Evolutionary conservation across 177 flowering plant genomes (phyloP), one percentile per base, ranked within the genome.

Genomic region (Telopea speciosissima): DNA sequence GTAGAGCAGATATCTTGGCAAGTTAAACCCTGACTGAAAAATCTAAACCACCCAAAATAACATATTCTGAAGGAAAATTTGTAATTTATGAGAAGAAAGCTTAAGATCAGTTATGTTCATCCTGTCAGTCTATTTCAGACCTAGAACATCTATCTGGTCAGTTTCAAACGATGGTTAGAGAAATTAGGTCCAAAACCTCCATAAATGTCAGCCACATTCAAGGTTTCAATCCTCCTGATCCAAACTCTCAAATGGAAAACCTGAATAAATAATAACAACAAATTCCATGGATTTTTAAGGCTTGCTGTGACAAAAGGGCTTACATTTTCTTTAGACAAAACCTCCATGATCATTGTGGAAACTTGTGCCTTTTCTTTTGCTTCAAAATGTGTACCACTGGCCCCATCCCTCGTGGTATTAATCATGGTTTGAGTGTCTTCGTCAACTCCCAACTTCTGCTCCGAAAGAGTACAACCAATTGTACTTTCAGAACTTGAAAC

Each of bases 251-350:
- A 16, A 31, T 52, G 45, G 12, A 36, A 60, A 19, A n/a, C 22
- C 31, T 56, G 56, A 40, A 58, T 22, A 65, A 59, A 59, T 60
- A 49, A 11, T 17, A 60, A 33, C 1, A 22, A 8, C 22, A 65
- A 44, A 58, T 9, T 19, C 3, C 6, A 12, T 17, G 58, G 5
- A 31, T 13, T 13, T 61, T 2, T 49, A 49, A 26, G 63, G 42
- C 76, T 75, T 70, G 73, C 79, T 60, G 54, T 36, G 60, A 60
- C 44, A 44, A 44, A 33, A 28, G 68, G 61, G 59, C 58, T 28
- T 45, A 52, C 42, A 68, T 67, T 65, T 61, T 72, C 73, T 72
- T 70, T 64, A 40, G 62, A 31, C n/a, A 54, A 17, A 23, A 70
- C 49, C 40, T 65, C 70, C 65, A 65, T 60, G 56, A 67, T 56